Percentiles rank a stretch among this genome's conserved stretches.
phyloP scores from a whole-genome alignment of 2,329 filamentous ascomycete species.

The Apiospora sp. region DNA sequence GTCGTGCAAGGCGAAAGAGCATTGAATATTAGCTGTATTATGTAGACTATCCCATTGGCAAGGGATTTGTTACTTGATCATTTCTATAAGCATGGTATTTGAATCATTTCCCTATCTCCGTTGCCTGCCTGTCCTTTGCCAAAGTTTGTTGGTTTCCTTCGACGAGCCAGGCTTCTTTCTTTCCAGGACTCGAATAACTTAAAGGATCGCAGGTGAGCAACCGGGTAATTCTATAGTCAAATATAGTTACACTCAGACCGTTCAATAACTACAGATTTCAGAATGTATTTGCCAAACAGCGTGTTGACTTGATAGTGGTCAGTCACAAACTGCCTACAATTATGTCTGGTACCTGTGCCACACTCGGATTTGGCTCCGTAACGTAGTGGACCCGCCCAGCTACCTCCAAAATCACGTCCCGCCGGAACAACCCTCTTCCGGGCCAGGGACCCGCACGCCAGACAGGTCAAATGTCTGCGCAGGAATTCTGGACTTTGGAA shows the following conservation, averaged over 20 bases:
- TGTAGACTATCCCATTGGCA: not conserved
- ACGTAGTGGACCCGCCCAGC: not conserved
- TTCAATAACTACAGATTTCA: no score
- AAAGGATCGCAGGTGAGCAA: not conserved
- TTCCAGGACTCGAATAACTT: not conserved
- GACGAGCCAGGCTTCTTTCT: not conserved
- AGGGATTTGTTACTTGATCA: not conserved
- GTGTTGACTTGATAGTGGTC: not conserved
- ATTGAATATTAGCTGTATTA: not conserved
- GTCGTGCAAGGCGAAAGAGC: not conserved
- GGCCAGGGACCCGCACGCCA: not conserved
- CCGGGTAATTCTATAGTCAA: no score
- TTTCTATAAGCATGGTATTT: not conserved
- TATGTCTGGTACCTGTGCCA: not conserved
- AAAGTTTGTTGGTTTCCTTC: no score
- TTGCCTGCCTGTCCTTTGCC: no score
- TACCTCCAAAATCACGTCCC: not conserved
- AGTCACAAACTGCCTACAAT: not conserved
- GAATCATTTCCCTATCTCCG: no score
- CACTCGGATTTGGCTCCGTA: not conserved
- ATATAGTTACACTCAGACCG: no score
- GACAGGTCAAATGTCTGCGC: conserved; percentile 11
- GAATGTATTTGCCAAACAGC: not conserved
- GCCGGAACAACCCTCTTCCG: not conserved
- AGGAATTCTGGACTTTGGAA: conserved; percentile 23